These are phyloP conservation scores for Eucalyptus erythrocorys DNA, from an alignment of 345 rosid genomes.

Conservation along the genomic window DNA sequence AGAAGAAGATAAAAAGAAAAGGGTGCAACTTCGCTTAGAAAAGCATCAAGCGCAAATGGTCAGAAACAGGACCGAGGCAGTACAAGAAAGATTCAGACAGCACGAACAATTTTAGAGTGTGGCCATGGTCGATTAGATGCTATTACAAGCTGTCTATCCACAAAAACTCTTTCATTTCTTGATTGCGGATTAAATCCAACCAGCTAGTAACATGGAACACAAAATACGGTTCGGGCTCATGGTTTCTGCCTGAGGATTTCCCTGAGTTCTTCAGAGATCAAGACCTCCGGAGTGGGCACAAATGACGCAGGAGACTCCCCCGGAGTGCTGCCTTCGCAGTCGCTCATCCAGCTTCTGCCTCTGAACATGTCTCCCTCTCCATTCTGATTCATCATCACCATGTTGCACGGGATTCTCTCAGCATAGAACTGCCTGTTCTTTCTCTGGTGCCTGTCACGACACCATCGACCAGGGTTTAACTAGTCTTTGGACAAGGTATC, in stretches of 20 bases:
- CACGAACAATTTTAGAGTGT: background rate
- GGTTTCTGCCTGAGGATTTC: background rate
- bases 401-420: conserved; percentile 21
- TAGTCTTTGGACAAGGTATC: background rate
- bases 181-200: background rate
- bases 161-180: background rate
- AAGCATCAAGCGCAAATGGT: background rate
- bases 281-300: conserved; percentile 18
- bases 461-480: background rate
- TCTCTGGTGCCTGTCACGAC: conserved; percentile 11
- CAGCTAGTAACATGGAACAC: background rate
- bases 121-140: background rate
- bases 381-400: conserved; percentile 31
- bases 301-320: conserved; percentile 13
- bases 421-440: conserved; percentile 24
- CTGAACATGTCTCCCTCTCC: conserved; percentile 27
- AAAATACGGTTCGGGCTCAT: background rate
- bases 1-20: background rate
- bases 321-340: background rate
- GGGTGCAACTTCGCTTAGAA: background rate
- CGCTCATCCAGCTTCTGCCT: conserved; percentile 6
- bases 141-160: background rate
- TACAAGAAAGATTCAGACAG: background rate
- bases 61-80: background rate
- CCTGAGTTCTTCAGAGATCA: conserved; percentile 12